Evolutionary conservation across 2,329 filamentous ascomycete species (phyloP).

Genomic region (Talaromyces verruculosus): DNA sequence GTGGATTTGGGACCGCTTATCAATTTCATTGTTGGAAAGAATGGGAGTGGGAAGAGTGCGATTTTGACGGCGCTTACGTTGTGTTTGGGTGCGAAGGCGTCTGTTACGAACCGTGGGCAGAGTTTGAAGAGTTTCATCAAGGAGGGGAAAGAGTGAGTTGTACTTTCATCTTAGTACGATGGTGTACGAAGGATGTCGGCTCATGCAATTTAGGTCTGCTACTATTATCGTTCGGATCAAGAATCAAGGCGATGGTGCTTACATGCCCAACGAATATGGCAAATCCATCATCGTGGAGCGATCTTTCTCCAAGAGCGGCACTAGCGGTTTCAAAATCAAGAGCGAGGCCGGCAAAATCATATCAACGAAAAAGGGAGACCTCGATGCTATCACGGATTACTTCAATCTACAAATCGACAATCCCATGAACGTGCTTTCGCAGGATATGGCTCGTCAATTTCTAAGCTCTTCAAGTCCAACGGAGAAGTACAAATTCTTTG

Average conservation of each 20-base stretch:
- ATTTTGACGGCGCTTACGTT: conserved; percentile 89
- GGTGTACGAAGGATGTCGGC: not conserved
- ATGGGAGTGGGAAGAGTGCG: conserved; percentile 96
- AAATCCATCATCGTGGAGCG: conserved; percentile 87
- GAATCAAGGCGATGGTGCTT: conserved; percentile 82
- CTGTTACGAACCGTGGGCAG: conserved; percentile 85
- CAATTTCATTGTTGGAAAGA: conserved; percentile 97
- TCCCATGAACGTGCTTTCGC: conserved; percentile 90
- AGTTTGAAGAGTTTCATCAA: conserved; percentile 91
- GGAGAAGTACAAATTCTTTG: conserved; percentile 95
- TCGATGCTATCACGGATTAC: conserved; percentile 91
- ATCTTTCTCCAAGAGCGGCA: conserved; percentile 72
- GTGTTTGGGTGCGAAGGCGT: conserved; percentile 92
- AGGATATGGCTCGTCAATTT: conserved; percentile 92
- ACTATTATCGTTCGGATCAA: conserved; percentile 82
- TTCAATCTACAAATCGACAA: conserved; percentile 95
- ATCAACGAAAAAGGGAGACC: conserved; percentile 78
- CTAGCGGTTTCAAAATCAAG: conserved; percentile 85
- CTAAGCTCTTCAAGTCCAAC: conserved; percentile 77
- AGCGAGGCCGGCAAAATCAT: conserved; percentile 67
- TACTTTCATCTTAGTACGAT: not conserved
- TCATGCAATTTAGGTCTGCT: conserved; percentile 43
- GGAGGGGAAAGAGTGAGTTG: conserved; percentile 72
- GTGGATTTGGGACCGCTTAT: conserved; percentile 89
- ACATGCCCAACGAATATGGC: conserved; percentile 78